These are phyloP conservation scores for Calophaca sinica DNA, from an alignment of 306 rosid species.

Conservation along the genomic window DNA sequence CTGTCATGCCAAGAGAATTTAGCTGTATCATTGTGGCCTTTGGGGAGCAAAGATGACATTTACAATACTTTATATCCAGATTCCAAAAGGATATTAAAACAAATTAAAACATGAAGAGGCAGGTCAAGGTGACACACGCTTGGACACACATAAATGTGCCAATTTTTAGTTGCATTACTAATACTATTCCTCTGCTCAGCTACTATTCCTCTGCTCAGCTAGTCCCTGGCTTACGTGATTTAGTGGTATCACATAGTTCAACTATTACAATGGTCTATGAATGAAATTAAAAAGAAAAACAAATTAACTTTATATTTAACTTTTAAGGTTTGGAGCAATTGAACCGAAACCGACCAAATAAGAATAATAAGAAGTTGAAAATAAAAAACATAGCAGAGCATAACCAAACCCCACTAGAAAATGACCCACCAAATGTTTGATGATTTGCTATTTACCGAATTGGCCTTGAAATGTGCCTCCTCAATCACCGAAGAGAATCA, in stretches of 20 bases:
- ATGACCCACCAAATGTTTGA: conserved; percentile 22
- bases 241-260: conserved; percentile 14
- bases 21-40: conserved; percentile 54
- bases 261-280: conserved; percentile 6
- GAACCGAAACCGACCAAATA: conserved; percentile 1
- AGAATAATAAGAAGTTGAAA: conserved; percentile 25
- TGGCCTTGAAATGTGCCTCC: conserved; percentile 25
- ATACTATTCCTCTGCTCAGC: conserved; percentile 29
- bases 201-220: conserved; percentile 15
- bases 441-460: conserved; percentile 5
- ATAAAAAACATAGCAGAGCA: not conserved
- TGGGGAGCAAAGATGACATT: conserved; percentile 45
- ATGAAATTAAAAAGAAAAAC: not conserved
- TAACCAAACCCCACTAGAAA: conserved; percentile 35
- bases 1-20: conserved; percentile 46
- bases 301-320: not conserved
- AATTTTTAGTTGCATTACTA: conserved; percentile 47
- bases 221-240: conserved; percentile 35
- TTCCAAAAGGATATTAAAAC: conserved; percentile 19
- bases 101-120: conserved; percentile 18
- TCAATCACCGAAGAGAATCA: conserved; percentile 35
- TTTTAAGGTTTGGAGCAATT: conserved; percentile 27
- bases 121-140: conserved; percentile 8
- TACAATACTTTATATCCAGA: not conserved
- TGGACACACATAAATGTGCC: conserved; percentile 47